phyloP scores from a whole-genome alignment of 768 basidiomycete genomes.

The Amanita muscaria region DNA sequence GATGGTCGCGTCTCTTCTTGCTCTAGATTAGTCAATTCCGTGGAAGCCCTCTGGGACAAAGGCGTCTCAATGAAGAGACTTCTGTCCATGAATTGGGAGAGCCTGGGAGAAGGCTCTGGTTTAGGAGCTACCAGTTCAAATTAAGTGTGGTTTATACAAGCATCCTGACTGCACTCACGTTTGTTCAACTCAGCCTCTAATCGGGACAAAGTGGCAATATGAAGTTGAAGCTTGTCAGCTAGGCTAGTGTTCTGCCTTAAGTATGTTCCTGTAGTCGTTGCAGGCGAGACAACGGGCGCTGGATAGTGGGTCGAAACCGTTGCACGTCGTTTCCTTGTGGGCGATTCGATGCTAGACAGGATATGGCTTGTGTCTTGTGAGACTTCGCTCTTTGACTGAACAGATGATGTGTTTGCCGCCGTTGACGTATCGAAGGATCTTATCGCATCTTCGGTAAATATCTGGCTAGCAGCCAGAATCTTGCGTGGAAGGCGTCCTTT shows the following conservation, averaged over 20 bases:
- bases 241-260: constrained; percentile 54
- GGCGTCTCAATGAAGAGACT: constrained; percentile 58
- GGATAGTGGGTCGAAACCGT: constrained; percentile 65
- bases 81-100: constrained; percentile 63
- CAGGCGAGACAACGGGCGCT: constrained; percentile 24
- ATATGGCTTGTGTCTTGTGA: constrained; percentile 20
- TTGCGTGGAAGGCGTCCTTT: constrained; percentile 53
- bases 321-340: constrained; percentile 44
- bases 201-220: constrained; percentile 57
- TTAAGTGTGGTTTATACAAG: constrained; percentile 1
- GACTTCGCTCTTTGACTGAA: constrained; percentile 22
- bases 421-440: not conserved
- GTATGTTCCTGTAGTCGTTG: constrained; percentile 32
- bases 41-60: constrained; percentile 31
- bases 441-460: constrained; percentile 44
- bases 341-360: constrained; percentile 31
- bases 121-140: constrained; percentile 22
- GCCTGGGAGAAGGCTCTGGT: constrained; percentile 38
- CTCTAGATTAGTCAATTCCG: constrained; percentile 18
- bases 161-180: constrained; percentile 32
- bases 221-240: constrained; percentile 44
- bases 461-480: constrained; percentile 58
- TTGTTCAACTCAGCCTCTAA: constrained; percentile 58
- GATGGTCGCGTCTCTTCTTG: constrained; percentile 15
- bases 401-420: constrained; percentile 21